Base-by-base conservation (phyloP, 2,329 filamentous ascomycete genomes). In the Parastagonospora avenae region DNA sequence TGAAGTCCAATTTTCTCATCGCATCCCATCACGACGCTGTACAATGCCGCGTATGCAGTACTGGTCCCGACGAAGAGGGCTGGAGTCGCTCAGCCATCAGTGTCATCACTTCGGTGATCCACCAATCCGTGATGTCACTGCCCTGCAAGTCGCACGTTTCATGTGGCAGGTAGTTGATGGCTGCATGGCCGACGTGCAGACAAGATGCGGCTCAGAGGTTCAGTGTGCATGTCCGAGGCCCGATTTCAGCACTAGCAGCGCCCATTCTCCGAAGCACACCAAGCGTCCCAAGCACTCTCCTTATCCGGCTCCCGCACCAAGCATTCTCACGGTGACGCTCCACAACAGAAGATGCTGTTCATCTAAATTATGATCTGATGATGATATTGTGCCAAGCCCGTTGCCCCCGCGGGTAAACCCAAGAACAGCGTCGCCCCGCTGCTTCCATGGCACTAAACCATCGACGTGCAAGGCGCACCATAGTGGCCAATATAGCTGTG, bases 251-350 rank as follows among this genome's bases (percentile, higher is more conserved):
- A 24, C 45, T 19, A 48, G 33, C 38, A 42, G 10, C 33, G 6
- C 48, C 43, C 44, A 37, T 46, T 44, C 41, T 57, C 42, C 42
- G 44, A 46, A 49, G 50, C 50, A 38, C 29, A 37, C 43, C 39
- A 56, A 58, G 51, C 53, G 43, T 52, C 35, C 36, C 51, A 55
- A 57, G 55, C 55, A 50, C 50, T 49, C 46, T 56, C 30, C 36
- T 31, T 29, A 16, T 35, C 16, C 27, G 45, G 9, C 40, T 42
- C 10, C 28, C 29, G 12, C 24, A 42, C 29, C 40, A 32, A 42
- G 40, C 40, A 40, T 40, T 40, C 38, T 29, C 24, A 24, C 38
- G 19, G 19, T 24, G 19, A 24, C 19, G 19, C 3, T 5, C 46
- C 36, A 30, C n/a, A n/a, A 28, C 32, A 33, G 3, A 24, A 24